Evolutionary conservation across 306 rosid species (phyloP), one percentile per base, ranked within the genome.

Genomic region (Aeschynomene evenia): DNA sequence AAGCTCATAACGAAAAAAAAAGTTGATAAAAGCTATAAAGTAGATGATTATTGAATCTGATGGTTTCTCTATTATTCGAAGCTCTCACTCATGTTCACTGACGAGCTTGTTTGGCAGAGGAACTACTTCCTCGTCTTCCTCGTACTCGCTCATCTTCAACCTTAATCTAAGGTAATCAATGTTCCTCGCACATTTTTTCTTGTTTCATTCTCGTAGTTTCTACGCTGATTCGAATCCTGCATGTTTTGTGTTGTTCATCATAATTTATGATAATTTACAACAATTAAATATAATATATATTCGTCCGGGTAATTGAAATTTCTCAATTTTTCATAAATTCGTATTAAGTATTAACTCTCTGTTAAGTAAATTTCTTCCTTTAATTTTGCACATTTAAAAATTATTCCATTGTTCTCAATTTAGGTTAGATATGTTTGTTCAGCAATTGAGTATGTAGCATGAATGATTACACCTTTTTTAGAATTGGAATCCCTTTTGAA

Each of bases 111-210:
- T 37, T 37, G n/a, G 43, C 57, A 21, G n/a, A 23, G 37, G 60
- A 42, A 43, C 45, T 62, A 43, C 45, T 62, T 42, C 76, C 2
- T 53, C 53, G 59, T 62, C 43, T 59, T 63, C 36, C 49, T 65
- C 46, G 36, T 18, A 13, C 57, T 40, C 6, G 21, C 20, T 28
- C 51, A 34, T 71, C 70, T 48, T 70, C 78, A 71, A 57, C 70
- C 70, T 56, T 78, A 71, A 64, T 50, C 70, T 71, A 65, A 71
- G 63, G 73, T 78, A 48, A 23, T 31, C 50, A 45, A 13, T 4
- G 63, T 64, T 26, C 46, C 18, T 21, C 24, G 6, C 18, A 2
- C 8, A 9, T 68, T 9, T 56, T 55, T 45, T 33, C 2, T 42
- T 57, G 19, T 50, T 49, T 60, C 11, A n/a, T 22, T 62, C 43